Evolutionary conservation across 441 rosid species (phyloP).

Genomic region (Syzygium syzygioides): DNA sequence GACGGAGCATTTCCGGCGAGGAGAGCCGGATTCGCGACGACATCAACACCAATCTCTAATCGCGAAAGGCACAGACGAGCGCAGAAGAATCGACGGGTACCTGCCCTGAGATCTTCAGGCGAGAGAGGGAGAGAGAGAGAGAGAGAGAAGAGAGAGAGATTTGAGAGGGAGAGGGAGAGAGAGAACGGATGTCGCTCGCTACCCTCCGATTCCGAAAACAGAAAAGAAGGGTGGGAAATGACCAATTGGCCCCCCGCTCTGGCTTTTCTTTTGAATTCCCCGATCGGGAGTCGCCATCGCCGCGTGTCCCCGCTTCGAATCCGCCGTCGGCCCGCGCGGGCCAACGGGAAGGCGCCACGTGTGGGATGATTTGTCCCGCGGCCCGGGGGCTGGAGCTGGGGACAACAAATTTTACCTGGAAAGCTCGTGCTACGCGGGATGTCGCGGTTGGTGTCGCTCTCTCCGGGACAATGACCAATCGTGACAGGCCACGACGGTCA

Average conservation of each 20-base stretch:
- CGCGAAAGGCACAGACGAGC: constrained; percentile 3
- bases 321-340: background rate
- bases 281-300: background rate
- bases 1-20: background rate
- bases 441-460: background rate
- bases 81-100: background rate
- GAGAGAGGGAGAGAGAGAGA: background rate
- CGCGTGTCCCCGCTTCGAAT: background rate
- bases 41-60: background rate
- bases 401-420: background rate
- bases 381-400: background rate
- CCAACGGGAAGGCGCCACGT: background rate
- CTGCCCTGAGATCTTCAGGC: constrained; percentile 1
- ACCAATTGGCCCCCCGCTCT: constrained; percentile 1
- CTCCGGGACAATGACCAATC: background rate
- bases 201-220: background rate
- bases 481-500: background rate
- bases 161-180: background rate
- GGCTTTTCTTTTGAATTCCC: constrained; percentile 8
- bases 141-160: background rate
- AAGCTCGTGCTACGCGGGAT: background rate
- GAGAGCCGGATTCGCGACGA: background rate
- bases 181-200: background rate
- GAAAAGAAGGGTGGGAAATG: background rate
- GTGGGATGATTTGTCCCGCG: background rate